phyloP scores from a whole-genome alignment of 768 basidiomycete genomes.

The Tricholoma flavovirens region DNA sequence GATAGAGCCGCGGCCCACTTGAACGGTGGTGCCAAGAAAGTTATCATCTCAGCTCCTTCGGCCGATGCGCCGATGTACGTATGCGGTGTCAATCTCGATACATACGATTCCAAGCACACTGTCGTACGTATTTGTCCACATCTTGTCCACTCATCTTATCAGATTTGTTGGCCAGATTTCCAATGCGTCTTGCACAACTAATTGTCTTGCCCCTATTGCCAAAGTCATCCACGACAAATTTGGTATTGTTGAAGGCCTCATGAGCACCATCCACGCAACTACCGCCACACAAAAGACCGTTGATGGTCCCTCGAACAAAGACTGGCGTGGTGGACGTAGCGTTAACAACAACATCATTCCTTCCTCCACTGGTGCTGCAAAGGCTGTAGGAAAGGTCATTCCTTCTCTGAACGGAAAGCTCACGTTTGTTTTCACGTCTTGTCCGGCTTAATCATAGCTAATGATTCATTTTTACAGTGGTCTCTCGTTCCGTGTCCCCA shows the following conservation, averaged over 20 bases:
- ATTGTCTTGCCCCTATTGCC: slow-evolving; percentile 98
- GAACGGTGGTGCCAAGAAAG: slow-evolving; percentile 99
- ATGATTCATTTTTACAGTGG: slow-evolving; percentile 44
- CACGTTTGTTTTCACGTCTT: slow-evolving; percentile 50
- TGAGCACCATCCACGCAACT: slow-evolving; percentile 98
- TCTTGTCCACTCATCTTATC: background rate
- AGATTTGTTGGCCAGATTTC: slow-evolving; percentile 56
- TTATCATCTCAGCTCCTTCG: slow-evolving; percentile 99
- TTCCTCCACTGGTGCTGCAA: slow-evolving; percentile 97
- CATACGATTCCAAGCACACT: slow-evolving; percentile 82
- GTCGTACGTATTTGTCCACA: slow-evolving; percentile 54
- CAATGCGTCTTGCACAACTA: slow-evolving; percentile 99
- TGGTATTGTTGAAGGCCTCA: slow-evolving; percentile 93
- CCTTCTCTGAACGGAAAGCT: slow-evolving; percentile 95
- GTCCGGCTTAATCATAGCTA: background rate
- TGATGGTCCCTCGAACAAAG: slow-evolving; percentile 91
- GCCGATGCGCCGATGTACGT: slow-evolving; percentile 95
- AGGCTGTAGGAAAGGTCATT: slow-evolving; percentile 98
- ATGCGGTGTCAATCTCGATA: slow-evolving; percentile 90
- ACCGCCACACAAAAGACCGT: slow-evolving; percentile 95
- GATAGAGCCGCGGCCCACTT: slow-evolving; percentile 84
- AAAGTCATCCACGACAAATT: slow-evolving; percentile 98
- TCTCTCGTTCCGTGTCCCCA: slow-evolving; percentile 96
- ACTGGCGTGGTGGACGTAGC: slow-evolving; percentile 96
- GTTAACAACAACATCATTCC: slow-evolving; percentile 99